Conservation (phyloP, 2,329 filamentous ascomycete genomes). For the Colletotrichum trifolii region DNA sequence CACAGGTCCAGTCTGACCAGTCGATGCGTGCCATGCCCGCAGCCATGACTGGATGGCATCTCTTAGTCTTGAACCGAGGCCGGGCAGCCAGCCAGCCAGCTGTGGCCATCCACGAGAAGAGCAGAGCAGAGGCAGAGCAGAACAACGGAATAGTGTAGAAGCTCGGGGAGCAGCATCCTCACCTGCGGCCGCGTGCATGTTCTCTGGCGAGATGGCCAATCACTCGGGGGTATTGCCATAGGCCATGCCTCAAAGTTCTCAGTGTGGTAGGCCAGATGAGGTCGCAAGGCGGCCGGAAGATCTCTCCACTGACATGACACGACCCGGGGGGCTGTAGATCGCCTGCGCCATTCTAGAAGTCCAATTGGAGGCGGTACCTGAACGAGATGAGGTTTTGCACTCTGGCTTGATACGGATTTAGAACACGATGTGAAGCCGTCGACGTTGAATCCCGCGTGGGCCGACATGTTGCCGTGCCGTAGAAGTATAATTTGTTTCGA, state of each 20-base stretch:
- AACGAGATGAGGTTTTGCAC: too few species aligned
- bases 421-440: conserved; percentile 17
- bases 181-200: conserved; percentile 31
- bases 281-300: conserved; percentile 27
- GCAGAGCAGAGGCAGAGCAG: neutral
- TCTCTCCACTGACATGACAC: conserved; percentile 10
- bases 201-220: conserved; percentile 34
- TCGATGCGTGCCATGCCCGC: conserved; percentile 22
- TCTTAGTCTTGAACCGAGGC: neutral
- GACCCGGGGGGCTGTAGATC: conserved; percentile 15
- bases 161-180: conserved; percentile 26
- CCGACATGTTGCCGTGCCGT: conserved; percentile 21
- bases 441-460: conserved; percentile 16
- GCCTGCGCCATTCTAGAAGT: conserved; percentile 28
- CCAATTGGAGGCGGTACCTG: neutral
- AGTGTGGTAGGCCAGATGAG: conserved; percentile 10
- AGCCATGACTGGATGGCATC: conserved; percentile 16
- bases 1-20: conserved; percentile 18
- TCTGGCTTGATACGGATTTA: conserved; percentile 17
- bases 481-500: conserved; percentile 22
- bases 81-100: conserved; percentile 23
- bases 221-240: conserved; percentile 3
- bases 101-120: conserved; percentile 8
- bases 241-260: conserved; percentile 15
- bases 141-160: neutral